Conservation (phyloP, 2,329 filamentous ascomycete genomes). For the Blumeria graminis region DNA sequence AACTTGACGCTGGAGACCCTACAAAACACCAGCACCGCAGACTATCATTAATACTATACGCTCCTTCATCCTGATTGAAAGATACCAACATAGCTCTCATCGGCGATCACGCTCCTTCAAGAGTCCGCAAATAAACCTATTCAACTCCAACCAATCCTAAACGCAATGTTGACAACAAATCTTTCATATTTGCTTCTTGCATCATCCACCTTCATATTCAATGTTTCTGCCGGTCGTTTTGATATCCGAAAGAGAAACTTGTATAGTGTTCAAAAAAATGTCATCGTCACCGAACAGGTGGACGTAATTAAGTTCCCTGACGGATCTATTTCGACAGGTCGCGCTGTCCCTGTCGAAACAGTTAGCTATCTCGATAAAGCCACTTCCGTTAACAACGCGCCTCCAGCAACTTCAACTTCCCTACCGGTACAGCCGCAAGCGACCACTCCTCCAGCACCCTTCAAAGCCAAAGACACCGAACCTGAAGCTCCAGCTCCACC, state of each 20-base stretch:
- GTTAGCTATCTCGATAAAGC: constrained; percentile 5
- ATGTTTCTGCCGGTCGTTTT: constrained; percentile 8
- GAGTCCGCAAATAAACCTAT: background rate
- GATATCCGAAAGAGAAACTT: constrained; percentile 7
- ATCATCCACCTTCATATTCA: background rate
- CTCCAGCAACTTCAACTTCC: constrained; percentile 1
- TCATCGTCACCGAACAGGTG: constrained; percentile 9
- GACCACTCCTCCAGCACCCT: constrained; percentile 1
- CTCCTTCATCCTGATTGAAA: background rate
- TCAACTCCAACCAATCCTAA: no score
- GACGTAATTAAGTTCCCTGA: constrained; percentile 8
- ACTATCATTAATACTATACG: background rate
- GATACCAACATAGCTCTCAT: background rate
- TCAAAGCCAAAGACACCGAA: no score
- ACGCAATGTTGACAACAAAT: no score
- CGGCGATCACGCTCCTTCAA: background rate
- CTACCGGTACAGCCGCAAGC: background rate
- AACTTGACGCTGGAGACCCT: background rate
- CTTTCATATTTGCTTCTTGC: no score
- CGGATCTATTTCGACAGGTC: constrained; percentile 8
- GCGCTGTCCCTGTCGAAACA: constrained; percentile 7
- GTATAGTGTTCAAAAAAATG: constrained; percentile 7
- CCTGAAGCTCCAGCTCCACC: background rate
- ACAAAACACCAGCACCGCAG: background rate
- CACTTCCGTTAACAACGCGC: constrained; percentile 3